Percentiles rank a stretch among this genome's conserved stretches.
Conservation (phyloP, 768 basidiomycete genomes). For the Chiua virens region DNA sequence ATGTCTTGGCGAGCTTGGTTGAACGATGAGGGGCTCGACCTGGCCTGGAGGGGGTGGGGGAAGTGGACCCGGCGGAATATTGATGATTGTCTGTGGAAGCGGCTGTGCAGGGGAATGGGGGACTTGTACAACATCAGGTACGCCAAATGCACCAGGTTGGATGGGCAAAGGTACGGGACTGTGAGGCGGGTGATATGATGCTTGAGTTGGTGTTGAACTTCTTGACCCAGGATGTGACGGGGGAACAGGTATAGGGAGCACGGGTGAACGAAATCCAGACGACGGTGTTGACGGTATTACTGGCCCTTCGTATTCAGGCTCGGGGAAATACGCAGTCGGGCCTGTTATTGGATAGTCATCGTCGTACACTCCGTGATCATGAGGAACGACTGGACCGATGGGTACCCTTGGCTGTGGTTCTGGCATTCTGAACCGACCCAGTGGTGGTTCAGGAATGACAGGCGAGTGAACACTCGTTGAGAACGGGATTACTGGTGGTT, state of each 20-base stretch:
- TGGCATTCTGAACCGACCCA: conserved; percentile 21
- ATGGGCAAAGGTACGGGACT: conserved; percentile 16
- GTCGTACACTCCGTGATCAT: conserved; percentile 27
- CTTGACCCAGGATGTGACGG: conserved; percentile 17
- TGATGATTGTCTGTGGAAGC: conserved; percentile 14
- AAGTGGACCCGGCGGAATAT: conserved; percentile 8
- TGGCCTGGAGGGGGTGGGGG: conserved; percentile 24
- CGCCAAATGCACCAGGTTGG: conserved; percentile 1
- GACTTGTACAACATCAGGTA: conserved; percentile 20
- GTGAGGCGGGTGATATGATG: conserved; percentile 14
- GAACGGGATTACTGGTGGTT: conserved; percentile 25
- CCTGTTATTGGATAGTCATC: conserved; percentile 1
- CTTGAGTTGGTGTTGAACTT: conserved; percentile 27
- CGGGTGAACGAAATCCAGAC: conserved; percentile 8
- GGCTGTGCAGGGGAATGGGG: conserved; percentile 6
- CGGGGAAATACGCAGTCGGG: conserved; percentile 1
- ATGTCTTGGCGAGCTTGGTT: background rate
- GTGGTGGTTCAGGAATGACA: conserved; percentile 26
- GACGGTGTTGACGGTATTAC: conserved; percentile 25
- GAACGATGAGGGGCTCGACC: conserved; percentile 5
- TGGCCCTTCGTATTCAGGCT: conserved; percentile 14
- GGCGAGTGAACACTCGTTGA: conserved; percentile 12
- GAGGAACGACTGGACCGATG: conserved; percentile 37
- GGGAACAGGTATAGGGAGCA: conserved; percentile 23
- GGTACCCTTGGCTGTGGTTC: conserved; percentile 14